These are phyloP conservation scores for Citrus maxima DNA, from an alignment of 345 rosid species.

Conservation along the genomic window DNA sequence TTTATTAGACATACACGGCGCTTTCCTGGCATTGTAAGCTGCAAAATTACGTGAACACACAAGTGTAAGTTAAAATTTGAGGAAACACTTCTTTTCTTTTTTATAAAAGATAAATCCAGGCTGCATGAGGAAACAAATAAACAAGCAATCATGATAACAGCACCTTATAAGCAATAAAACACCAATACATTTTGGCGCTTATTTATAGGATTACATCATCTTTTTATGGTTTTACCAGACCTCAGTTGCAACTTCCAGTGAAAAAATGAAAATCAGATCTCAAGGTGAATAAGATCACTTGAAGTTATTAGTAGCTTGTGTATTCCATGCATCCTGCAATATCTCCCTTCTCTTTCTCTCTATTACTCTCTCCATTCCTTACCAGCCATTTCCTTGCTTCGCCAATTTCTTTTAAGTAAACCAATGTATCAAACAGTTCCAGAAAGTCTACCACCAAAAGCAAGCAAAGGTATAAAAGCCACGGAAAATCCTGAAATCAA, in stretches of 20 bases:
- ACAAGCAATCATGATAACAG: background rate
- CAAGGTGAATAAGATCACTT: background rate
- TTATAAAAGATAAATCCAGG: background rate
- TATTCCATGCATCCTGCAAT: background rate
- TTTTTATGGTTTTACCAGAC: too few species aligned
- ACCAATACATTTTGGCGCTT: background rate
- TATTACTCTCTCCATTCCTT: background rate
- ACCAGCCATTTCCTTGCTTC: background rate
- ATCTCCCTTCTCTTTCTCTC: background rate
- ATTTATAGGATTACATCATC: background rate
- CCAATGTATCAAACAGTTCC: too few species aligned
- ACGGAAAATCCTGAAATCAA: background rate
- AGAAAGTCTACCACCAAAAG: background rate
- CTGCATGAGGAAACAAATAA: background rate
- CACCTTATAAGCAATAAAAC: background rate
- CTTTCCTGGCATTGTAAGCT: slow-evolving; percentile 89
- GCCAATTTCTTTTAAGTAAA: too few species aligned
- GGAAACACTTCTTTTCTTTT: background rate
- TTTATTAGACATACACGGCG: slow-evolving; percentile 70
- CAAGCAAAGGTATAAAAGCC: background rate
- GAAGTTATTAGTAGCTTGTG: background rate
- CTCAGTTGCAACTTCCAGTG: background rate
- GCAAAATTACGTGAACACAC: slow-evolving; percentile 24
- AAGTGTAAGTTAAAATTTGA: background rate
- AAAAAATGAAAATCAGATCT: background rate